Base-by-base conservation (phyloP, 1,284 basidiomycete genomes). In the Mrakiaceae sp. region DNA sequence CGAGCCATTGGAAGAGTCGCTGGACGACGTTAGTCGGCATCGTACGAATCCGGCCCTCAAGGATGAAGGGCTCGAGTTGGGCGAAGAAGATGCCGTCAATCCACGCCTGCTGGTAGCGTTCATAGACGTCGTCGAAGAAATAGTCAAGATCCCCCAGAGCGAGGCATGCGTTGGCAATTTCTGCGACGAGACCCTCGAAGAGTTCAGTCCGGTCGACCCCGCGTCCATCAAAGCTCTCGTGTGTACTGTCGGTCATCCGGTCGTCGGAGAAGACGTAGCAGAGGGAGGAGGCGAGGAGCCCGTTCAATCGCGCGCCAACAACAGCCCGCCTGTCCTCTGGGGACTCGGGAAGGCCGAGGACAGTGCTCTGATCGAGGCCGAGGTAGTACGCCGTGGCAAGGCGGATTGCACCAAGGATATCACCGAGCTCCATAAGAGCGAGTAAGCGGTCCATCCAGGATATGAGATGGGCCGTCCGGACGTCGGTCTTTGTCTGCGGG, bases 391-490 rank as follows among this genome's bases (percentile, higher is more conserved):
- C 80, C 27, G 89, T 83, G 0, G 89, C 84, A 14, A 95, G 80
- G 60, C 92, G 86, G 69, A 98, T 96, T 1, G 96, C 95, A 55
- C 82, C 84, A 14, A 98, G 79, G 73, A 97, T 94, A 71, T 97
- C 87, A 44, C 93, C 92, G 4, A 82, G 80, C 71, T 91, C 82
- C 42, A 98, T 94, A 62, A 87, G 84, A 4, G 84, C 80, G 44
- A 98, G 79, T 39, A 98, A 86, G 39, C 88, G 85, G 74, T 98
- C 94, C 9, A 95, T 92, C 96, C 96, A 99, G 0, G 92, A 91
- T 55, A 95, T 79, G 40, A 98, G 79, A 0, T 88, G 90, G 43
- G 93, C 96, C 0, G 89, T 90, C 72, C 84, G 82, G 0, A 98
- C 70, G 65, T 85, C 84, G 40, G 71, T 68, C 49, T 72, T 68